Evolutionary conservation across 202 grass and related monocot genomes (phyloP), one percentile per base, ranked within the genome.

Genomic region (Saccharum hybrid): DNA sequence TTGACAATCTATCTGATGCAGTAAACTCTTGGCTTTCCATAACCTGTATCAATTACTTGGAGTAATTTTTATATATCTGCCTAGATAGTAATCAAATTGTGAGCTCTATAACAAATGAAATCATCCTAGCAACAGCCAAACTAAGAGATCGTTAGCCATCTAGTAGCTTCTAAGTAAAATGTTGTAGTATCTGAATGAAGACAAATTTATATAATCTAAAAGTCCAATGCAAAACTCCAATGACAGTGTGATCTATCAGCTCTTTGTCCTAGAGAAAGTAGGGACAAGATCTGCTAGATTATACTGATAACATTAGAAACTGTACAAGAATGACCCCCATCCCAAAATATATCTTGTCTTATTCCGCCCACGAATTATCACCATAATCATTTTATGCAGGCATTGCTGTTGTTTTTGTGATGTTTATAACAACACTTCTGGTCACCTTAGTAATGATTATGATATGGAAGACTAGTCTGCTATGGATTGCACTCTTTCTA

Each of bases 391-490:
- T 68, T 79, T 43, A 21, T 91, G 86, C 82, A 93, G 91, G 91
- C 63, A 93, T 93, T 61, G 91, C 72, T 9, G 91, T 93, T 40
- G 85, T 90, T 38, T 90, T 83, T 83, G 91, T 90, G 42, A 93
- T 93, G 87, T 86, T 90, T 81, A 88, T 93, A 81, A 88, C 87
- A 16, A 90, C 91, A 21, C 87, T 85, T 68, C 66, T 93, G 19
- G 68, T 93, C 63, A 90, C 85, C 57, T 79, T 93, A 40, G 81
- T 88, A 76, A 90, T 90, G 91, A 21, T n/a, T n/a, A n/a, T n/a
- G n/a, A n/a, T n/a, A n/a, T n/a, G n/a, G n/a, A n/a, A n/a, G n/a
- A n/a, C n/a, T n/a, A n/a, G n/a, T n/a, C n/a, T n/a, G n/a, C 71
- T 33, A 39, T 90, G 76, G 81, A 90, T 85, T 48, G 78, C 73